Evolutionary conservation across 306 rosid genomes (phyloP).

Genomic region (Cucurbita moschata): DNA sequence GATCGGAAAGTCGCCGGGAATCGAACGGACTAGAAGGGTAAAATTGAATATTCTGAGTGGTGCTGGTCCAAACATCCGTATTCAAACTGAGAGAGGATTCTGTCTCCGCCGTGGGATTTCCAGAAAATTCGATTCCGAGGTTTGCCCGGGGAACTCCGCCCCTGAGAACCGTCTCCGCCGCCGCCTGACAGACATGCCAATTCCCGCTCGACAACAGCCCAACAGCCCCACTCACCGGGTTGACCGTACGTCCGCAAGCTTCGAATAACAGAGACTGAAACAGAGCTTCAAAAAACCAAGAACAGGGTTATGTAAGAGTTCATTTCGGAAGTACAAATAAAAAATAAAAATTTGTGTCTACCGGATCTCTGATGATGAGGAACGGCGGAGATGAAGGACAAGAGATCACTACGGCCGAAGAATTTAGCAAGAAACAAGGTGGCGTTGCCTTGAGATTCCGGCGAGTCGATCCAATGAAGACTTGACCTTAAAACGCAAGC

Average conservation of each 20-base stretch:
- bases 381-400: conserved; percentile 54
- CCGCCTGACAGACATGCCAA: conserved; percentile 55
- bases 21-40: neutral
- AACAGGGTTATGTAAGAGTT: neutral
- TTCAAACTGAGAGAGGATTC: conserved; percentile 7
- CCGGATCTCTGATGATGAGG: conserved; percentile 25
- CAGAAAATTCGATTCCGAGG: conserved; percentile 5
- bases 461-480: conserved; percentile 44
- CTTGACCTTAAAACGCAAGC: conserved; percentile 35
- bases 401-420: conserved; percentile 61
- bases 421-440: conserved; percentile 60
- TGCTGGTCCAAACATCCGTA: neutral
- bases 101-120: no score
- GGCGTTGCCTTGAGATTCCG: conserved; percentile 51
- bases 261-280: conserved; percentile 61
- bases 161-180: conserved; percentile 37
- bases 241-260: conserved; percentile 66
- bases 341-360: neutral
- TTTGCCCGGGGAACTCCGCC: conserved; percentile 34
- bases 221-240: conserved; percentile 60
- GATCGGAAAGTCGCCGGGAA: neutral
- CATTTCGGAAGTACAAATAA: neutral
- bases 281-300: conserved; percentile 23
- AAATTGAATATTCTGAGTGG: neutral
- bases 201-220: conserved; percentile 46